Conservation (phyloP, 257 asterid genomes). For the Nemophila menziesii region DNA sequence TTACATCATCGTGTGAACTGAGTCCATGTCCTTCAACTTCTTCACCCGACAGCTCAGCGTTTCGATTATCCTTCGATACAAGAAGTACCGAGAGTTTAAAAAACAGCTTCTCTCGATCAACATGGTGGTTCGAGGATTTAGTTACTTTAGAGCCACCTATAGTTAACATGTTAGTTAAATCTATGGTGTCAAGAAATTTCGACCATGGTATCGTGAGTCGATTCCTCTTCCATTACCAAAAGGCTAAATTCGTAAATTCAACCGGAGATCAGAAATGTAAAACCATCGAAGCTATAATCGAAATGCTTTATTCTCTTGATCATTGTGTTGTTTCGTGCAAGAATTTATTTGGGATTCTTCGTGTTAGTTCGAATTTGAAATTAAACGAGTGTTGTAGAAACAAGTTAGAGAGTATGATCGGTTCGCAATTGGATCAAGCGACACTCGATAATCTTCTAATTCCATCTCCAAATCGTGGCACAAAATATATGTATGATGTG, state of each 20-base stretch:
- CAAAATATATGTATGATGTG: slow-evolving; percentile 55
- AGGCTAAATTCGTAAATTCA: slow-evolving; percentile 33
- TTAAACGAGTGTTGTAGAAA: slow-evolving; percentile 28
- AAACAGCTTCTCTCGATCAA: slow-evolving; percentile 25
- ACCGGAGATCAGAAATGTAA: slow-evolving; percentile 26
- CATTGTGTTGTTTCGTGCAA: slow-evolving; percentile 34
- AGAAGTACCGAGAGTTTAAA: slow-evolving; percentile 71
- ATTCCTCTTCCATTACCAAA: slow-evolving; percentile 65
- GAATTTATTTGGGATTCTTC: slow-evolving; percentile 52
- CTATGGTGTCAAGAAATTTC: slow-evolving; percentile 34
- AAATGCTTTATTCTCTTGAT: slow-evolving; percentile 50
- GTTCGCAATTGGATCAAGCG: slow-evolving; percentile 52
- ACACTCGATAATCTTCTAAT: slow-evolving; percentile 58
- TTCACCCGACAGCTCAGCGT: slow-evolving; percentile 61
- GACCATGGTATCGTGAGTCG: slow-evolving; percentile 44
- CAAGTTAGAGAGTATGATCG: slow-evolving; percentile 58
- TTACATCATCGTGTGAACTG: slow-evolving; percentile 40
- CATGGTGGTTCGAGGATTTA: slow-evolving; percentile 92
- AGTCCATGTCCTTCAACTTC: slow-evolving; percentile 72
- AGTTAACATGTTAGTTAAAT: slow-evolving; percentile 27
- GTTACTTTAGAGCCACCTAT: slow-evolving; percentile 18
- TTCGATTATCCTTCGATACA: slow-evolving; percentile 52
- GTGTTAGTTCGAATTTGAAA: slow-evolving; percentile 28
- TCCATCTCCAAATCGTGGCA: slow-evolving; percentile 44
- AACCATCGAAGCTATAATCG: slow-evolving; percentile 37